Percentiles rank a stretch among this genome's conserved stretches.
Evolutionary conservation across 2,329 filamentous ascomycete species (phyloP).

Genomic region (Beauveria sp.): DNA sequence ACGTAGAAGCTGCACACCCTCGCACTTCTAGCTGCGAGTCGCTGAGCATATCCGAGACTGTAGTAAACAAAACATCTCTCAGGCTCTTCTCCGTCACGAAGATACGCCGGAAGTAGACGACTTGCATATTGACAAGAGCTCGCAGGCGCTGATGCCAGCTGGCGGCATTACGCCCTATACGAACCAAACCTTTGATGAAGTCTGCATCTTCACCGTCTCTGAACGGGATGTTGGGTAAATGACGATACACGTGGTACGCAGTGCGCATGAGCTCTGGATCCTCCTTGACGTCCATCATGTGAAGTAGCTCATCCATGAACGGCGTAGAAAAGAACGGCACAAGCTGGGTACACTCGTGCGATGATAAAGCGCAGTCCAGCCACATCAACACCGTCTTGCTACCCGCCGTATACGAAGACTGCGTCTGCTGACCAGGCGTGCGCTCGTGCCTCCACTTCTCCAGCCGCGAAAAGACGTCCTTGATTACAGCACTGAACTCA

Average conservation of each 20-base stretch:
- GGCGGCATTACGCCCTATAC: slow-evolving; percentile 73
- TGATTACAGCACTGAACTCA: slow-evolving; percentile 66
- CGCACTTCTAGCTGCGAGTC: slow-evolving; percentile 91
- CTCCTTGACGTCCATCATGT: slow-evolving; percentile 99
- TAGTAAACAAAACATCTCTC: slow-evolving; percentile 75
- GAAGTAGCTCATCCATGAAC: slow-evolving; percentile 86
- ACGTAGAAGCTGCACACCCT: slow-evolving; percentile 81
- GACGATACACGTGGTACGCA: slow-evolving; percentile 94
- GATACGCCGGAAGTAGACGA: slow-evolving; percentile 93
- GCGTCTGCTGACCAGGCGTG: slow-evolving; percentile 80
- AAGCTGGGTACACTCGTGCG: slow-evolving; percentile 86
- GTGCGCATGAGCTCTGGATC: slow-evolving; percentile 91
- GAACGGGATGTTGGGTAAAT: slow-evolving; percentile 92
- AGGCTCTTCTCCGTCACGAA: slow-evolving; percentile 74
- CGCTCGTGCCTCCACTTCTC: slow-evolving; percentile 84
- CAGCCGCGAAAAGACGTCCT: slow-evolving; percentile 67
- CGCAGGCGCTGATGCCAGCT: slow-evolving; percentile 96
- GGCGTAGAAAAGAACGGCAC: slow-evolving; percentile 83
- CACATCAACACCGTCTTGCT: slow-evolving; percentile 94
- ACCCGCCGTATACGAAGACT: slow-evolving; percentile 88
- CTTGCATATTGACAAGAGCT: slow-evolving; percentile 96
- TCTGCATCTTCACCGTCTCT: slow-evolving; percentile 73
- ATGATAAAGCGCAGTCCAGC: slow-evolving; percentile 86
- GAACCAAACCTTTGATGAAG: slow-evolving; percentile 80
- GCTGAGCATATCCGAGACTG: slow-evolving; percentile 91